phyloP scores from a whole-genome alignment of 2,329 filamentous ascomycete genomes.

The Monilinia laxa region DNA sequence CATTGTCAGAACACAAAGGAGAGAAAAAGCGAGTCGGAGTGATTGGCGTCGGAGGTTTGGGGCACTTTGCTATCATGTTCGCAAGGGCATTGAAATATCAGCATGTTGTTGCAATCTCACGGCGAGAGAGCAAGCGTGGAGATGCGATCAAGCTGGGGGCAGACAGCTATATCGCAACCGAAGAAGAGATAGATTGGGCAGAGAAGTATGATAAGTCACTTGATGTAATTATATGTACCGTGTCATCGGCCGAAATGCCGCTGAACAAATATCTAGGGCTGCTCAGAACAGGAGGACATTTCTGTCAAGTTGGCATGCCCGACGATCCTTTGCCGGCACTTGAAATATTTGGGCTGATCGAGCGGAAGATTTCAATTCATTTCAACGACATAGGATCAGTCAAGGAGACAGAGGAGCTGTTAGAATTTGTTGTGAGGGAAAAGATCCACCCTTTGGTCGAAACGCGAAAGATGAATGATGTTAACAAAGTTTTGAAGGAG shows the following conservation, averaged over 20 bases:
- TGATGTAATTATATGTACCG: constrained; percentile 60
- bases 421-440: constrained; percentile 58
- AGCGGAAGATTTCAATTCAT: constrained; percentile 52
- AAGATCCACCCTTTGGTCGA: constrained; percentile 58
- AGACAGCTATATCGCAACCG: constrained; percentile 53
- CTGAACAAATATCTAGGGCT: constrained; percentile 60
- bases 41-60: constrained; percentile 63
- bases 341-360: constrained; percentile 56
- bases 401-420: constrained; percentile 59
- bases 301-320: constrained; percentile 66
- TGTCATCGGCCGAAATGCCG: constrained; percentile 60
- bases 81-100: constrained; percentile 69
- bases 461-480: constrained; percentile 55
- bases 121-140: constrained; percentile 55
- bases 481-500: constrained; percentile 57
- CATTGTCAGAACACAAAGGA: constrained; percentile 65
- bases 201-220: constrained; percentile 52
- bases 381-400: constrained; percentile 45
- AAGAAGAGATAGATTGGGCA: constrained; percentile 57
- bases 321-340: constrained; percentile 57
- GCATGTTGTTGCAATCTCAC: constrained; percentile 62
- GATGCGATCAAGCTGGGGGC: constrained; percentile 64
- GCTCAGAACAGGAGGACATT: constrained; percentile 57
- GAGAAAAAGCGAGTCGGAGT: constrained; percentile 71
- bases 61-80: constrained; percentile 71